A percentile compares a stretch with the other conserved stretches of the same genome.
These are phyloP conservation scores for Penicillium sp. DNA, from an alignment of 2,329 filamentous ascomycete genomes.

Conservation along the genomic window DNA sequence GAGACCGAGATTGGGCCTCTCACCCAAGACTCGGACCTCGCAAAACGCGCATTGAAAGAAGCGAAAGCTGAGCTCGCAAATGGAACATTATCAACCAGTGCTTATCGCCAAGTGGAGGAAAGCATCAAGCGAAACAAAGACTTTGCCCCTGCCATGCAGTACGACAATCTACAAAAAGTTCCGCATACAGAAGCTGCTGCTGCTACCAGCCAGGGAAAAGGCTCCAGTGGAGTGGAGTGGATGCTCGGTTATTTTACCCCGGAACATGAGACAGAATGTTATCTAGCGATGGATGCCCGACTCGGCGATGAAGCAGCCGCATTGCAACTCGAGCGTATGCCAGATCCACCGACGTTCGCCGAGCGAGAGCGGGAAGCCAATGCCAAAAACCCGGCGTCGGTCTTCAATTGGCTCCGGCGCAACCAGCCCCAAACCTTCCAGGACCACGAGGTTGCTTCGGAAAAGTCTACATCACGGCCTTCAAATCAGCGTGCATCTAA, in stretches of 20 bases:
- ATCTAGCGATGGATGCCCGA: slow-evolving; percentile 40
- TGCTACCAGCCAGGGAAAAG: slow-evolving; percentile 13
- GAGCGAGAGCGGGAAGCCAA: slow-evolving; percentile 52
- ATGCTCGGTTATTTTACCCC: slow-evolving; percentile 42
- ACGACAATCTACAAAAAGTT: slow-evolving; percentile 29
- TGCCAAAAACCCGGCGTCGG: slow-evolving; percentile 76
- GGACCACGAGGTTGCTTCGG: slow-evolving; percentile 54
- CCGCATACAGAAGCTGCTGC: slow-evolving; percentile 27
- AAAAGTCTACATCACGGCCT: slow-evolving; percentile 39
- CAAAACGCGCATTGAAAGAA: slow-evolving; percentile 35
- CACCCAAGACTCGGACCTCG: slow-evolving; percentile 29
- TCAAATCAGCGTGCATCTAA: slow-evolving; percentile 41
- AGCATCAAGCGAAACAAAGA: slow-evolving; percentile 35
- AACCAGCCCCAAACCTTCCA: slow-evolving; percentile 77
- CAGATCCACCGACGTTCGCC: slow-evolving; percentile 40
- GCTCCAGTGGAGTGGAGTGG: slow-evolving; percentile 24
- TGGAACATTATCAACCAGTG: slow-evolving; percentile 32
- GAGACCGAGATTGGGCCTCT: slow-evolving; percentile 35
- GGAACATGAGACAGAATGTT: slow-evolving; percentile 42
- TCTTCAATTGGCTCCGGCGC: slow-evolving; percentile 90
- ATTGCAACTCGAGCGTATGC: slow-evolving; percentile 45
- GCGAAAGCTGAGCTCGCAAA: slow-evolving; percentile 35
- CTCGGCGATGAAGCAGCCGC: slow-evolving; percentile 43
- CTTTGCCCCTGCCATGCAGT: slow-evolving; percentile 36
- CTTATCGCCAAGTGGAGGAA: slow-evolving; percentile 38